Percentiles rank a stretch among this genome's conserved stretches.
These are phyloP conservation scores for Anisodus tanguticus DNA, from an alignment of 257 asterid species.

Conservation along the genomic window DNA sequence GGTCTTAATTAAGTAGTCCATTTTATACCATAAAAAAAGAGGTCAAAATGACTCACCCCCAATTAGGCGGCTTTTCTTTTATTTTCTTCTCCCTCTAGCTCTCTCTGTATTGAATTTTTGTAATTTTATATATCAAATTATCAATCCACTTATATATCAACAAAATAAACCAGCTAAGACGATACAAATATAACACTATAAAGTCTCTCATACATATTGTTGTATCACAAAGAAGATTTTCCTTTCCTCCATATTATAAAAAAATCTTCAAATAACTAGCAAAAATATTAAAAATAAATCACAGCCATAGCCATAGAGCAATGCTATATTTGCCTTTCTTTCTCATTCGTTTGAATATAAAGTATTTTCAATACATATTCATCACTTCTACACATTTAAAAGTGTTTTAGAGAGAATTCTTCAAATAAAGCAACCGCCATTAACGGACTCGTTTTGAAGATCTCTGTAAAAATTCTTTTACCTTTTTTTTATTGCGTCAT, in stretches of 20 bases:
- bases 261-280: not conserved
- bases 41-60: not conserved
- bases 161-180: no score
- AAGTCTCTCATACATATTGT: not conserved
- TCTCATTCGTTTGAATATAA: not conserved
- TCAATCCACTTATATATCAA: not conserved
- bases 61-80: not conserved
- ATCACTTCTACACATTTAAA: not conserved
- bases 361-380: not conserved
- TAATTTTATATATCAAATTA: not conserved
- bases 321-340: not conserved
- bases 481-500: not conserved
- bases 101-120: not conserved
- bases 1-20: constrained; percentile 13
- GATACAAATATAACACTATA: not conserved
- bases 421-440: not conserved
- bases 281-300: not conserved
- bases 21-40: not conserved
- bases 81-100: not conserved
- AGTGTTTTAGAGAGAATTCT: not conserved
- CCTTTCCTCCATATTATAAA: not conserved
- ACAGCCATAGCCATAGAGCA: not conserved
- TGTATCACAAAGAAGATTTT: not conserved
- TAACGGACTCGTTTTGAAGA: constrained; percentile 2
- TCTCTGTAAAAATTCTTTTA: constrained; percentile 35